Evolutionary conservation across 306 rosid genomes (phyloP).

Genomic region (Castanea mollissima): DNA sequence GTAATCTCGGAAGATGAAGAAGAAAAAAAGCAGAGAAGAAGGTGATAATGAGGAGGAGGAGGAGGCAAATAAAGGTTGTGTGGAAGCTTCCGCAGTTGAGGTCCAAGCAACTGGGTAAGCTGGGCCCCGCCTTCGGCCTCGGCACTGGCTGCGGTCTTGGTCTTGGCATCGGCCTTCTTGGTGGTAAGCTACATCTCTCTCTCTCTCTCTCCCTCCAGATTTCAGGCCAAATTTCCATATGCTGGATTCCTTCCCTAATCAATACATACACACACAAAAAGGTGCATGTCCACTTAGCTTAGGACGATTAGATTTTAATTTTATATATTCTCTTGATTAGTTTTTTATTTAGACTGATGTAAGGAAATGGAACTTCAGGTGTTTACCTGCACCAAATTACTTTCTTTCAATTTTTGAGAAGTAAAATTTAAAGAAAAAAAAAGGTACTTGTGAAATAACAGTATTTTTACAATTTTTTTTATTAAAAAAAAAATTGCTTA

Average conservation of each 20-base stretch:
- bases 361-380: background rate
- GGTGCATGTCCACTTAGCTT: too few relatives aligned
- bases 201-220: background rate
- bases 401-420: background rate
- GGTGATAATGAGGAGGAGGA: slow-evolving; percentile 30
- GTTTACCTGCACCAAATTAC: background rate
- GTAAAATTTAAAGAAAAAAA: background rate
- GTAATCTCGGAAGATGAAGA: background rate
- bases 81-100: slow-evolving; percentile 77
- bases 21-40: background rate
- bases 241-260: too few relatives aligned
- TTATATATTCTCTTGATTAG: background rate
- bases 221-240: background rate
- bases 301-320: too few relatives aligned
- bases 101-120: slow-evolving; percentile 52
- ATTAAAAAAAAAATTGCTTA: background rate
- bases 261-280: too few relatives aligned
- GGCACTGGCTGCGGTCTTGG: slow-evolving; percentile 92
- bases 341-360: background rate
- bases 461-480: background rate
- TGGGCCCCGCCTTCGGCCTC: slow-evolving; percentile 84
- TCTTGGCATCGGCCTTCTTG: slow-evolving; percentile 80
- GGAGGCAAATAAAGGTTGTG: slow-evolving; percentile 34
- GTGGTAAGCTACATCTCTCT: slow-evolving; percentile 39
- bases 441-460: background rate